These are phyloP conservation scores for Solanum hybrid DNA, from an alignment of 305 asterid genomes.

Conservation along the genomic window DNA sequence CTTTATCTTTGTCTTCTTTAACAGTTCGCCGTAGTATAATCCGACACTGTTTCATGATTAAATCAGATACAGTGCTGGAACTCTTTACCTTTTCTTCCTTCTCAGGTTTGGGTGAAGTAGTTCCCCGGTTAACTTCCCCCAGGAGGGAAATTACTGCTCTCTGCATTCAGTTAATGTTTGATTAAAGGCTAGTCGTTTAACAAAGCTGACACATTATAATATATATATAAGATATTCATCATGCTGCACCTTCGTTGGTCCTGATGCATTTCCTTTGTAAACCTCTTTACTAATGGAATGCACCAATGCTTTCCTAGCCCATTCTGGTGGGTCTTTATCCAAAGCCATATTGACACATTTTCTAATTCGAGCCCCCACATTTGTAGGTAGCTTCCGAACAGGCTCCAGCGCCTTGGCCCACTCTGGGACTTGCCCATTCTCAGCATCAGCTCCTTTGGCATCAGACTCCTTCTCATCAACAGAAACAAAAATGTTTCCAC, in stretches of 20 bases:
- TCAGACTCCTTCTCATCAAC: slow-evolving; percentile 41
- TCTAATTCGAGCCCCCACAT: slow-evolving; percentile 91
- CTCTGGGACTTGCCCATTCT: slow-evolving; percentile 55
- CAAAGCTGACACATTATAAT: background rate
- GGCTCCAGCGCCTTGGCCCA: slow-evolving; percentile 96
- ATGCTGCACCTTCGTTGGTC: slow-evolving; percentile 87
- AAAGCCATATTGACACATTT: slow-evolving; percentile 77
- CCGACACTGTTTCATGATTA: slow-evolving; percentile 81
- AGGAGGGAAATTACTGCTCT: slow-evolving; percentile 82
- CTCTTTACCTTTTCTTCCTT: slow-evolving; percentile 54
- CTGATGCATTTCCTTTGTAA: slow-evolving; percentile 97
- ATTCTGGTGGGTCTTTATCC: slow-evolving; percentile 76
- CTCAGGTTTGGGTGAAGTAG: slow-evolving; percentile 50
- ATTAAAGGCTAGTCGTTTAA: background rate
- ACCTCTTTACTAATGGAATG: slow-evolving; percentile 94
- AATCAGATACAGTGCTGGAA: slow-evolving; percentile 44
- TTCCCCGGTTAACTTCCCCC: slow-evolving; percentile 41
- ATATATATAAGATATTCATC: background rate
- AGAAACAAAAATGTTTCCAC: slow-evolving; percentile 40
- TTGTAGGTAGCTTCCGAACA: slow-evolving; percentile 93
- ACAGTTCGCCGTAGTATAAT: slow-evolving; percentile 66
- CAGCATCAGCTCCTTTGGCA: slow-evolving; percentile 20
- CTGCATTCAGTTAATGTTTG: slow-evolving; percentile 35
- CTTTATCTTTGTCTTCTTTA: slow-evolving; percentile 66
- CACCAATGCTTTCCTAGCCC: slow-evolving; percentile 70